Percentiles rank a stretch among this genome's conserved stretches.
Conservation (phyloP, 2,329 filamentous ascomycete genomes). For the Aspergillus eucalypticola region DNA sequence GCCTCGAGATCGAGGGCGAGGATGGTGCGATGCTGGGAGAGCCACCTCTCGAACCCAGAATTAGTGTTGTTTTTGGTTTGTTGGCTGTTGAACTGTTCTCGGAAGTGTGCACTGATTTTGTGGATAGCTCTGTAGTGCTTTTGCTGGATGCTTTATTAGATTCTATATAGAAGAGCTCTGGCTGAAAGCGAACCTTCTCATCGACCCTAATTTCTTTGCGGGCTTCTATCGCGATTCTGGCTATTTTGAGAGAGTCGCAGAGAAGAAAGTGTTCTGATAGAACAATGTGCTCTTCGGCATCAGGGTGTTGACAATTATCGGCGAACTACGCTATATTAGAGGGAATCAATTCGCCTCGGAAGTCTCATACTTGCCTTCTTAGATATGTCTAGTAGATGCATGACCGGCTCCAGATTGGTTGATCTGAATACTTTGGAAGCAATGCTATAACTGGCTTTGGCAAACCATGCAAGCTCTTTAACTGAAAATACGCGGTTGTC, state of each 20-base stretch:
- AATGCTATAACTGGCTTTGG: conserved; percentile 77
- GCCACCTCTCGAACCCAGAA: conserved; percentile 54
- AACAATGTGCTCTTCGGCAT: conserved; percentile 43
- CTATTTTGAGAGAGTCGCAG: conserved; percentile 66
- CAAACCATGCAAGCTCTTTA: conserved; percentile 79
- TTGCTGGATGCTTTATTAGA: conserved; percentile 39
- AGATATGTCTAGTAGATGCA: conserved; percentile 56
- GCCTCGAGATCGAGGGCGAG: conserved; percentile 80
- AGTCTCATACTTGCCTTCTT: conserved; percentile 35
- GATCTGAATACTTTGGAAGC: conserved; percentile 63
- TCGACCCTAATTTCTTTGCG: conserved; percentile 46
- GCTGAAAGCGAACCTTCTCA: conserved; percentile 30
- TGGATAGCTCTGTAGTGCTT: conserved; percentile 65
- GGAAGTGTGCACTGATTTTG: conserved; percentile 62
- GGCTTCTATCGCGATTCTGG: conserved; percentile 50
- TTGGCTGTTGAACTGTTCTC: conserved; percentile 46
- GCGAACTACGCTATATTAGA: conserved; percentile 43
- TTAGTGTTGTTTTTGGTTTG: conserved; percentile 42
- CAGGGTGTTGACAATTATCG: conserved; percentile 34
- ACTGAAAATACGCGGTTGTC: conserved; percentile 57
- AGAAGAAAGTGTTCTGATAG: conserved; percentile 63
- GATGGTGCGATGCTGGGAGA: conserved; percentile 64
- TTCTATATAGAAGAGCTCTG: conserved; percentile 16
- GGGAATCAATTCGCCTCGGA: conserved; percentile 25
- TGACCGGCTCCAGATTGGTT: conserved; percentile 57